These are phyloP conservation scores for Pestalotiopsis sp. DNA, from an alignment of 2,329 filamentous ascomycete genomes.

Conservation along the genomic window DNA sequence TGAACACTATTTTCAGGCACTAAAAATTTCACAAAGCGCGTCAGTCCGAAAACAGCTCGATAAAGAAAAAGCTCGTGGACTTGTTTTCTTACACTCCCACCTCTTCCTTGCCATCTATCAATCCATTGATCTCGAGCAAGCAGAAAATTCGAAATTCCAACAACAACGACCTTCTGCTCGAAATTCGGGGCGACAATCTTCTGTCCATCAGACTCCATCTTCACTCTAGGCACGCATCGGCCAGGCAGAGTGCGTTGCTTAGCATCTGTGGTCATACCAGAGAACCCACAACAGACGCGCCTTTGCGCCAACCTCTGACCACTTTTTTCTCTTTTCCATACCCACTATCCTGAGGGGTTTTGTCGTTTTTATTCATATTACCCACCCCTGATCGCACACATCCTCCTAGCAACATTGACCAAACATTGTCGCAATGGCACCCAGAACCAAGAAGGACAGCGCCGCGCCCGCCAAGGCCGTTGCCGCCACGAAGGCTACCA, in stretches of 20 bases:
- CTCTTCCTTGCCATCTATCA: background rate
- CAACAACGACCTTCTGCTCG: background rate
- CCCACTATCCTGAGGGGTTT: conserved; percentile 1
- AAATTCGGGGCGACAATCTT: background rate
- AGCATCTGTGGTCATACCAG: background rate
- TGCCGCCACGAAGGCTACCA: conserved; percentile 19
- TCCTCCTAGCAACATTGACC: background rate
- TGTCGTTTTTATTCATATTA: background rate
- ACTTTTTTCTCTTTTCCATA: background rate
- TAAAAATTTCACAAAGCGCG: conserved; percentile 12
- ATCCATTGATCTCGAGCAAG: conserved; percentile 6
- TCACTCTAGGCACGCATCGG: background rate
- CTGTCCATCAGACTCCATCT: background rate
- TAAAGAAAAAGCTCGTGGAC: conserved; percentile 1
- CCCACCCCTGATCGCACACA: background rate
- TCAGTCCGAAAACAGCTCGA: conserved; percentile 10
- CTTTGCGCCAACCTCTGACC: background rate
- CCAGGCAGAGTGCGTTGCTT: background rate
- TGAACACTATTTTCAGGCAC: conserved; percentile 4
- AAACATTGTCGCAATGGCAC: conserved; percentile 19
- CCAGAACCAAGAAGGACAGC: conserved; percentile 9
- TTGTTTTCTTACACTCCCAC: background rate
- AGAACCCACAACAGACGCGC: background rate
- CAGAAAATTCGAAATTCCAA: background rate
- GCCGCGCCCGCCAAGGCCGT: conserved; percentile 2